These are phyloP conservation scores for Aspergillus conjunctus DNA, from an alignment of 495 filamentous ascomycete genomes.

Conservation along the genomic window DNA sequence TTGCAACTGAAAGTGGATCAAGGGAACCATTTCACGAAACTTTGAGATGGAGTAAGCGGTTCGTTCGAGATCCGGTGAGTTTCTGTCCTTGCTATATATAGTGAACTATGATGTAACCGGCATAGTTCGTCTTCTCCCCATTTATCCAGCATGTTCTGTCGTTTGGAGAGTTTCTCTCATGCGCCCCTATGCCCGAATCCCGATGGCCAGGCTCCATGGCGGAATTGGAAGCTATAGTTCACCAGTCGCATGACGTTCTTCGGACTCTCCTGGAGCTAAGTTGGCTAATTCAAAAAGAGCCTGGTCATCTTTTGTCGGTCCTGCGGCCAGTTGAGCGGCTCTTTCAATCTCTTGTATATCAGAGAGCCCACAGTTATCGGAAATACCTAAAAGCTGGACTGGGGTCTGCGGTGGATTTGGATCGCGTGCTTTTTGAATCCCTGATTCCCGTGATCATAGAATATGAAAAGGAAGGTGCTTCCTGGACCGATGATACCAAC, in stretches of 20 bases:
- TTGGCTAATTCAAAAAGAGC: not conserved
- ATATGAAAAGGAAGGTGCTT: not conserved
- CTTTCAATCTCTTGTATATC: not conserved
- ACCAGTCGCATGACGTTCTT: not conserved
- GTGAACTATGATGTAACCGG: not conserved
- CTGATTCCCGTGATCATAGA: not conserved
- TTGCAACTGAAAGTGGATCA: not conserved
- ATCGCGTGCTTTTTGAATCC: not conserved
- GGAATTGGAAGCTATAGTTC: not conserved
- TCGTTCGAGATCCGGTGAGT: not conserved
- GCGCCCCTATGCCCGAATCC: not conserved
- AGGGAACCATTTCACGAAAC: not conserved
- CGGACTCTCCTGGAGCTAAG: not conserved
- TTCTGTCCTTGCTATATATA: not conserved
- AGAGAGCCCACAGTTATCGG: not conserved
- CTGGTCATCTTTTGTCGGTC: not conserved
- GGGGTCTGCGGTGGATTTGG: not conserved
- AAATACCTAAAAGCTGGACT: not conserved
- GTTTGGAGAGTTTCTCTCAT: not conserved
- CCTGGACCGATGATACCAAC: not conserved
- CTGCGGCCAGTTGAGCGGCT: not conserved
- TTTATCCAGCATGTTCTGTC: not conserved
- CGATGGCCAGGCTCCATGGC: not conserved
- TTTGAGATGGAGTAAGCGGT: not conserved
- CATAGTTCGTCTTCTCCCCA: not conserved